A percentile compares a stretch with the other conserved stretches of the same genome.
phyloP scores from a whole-genome alignment of 192 early-diverging fungal genomes.

The Coemansia reversa region DNA sequence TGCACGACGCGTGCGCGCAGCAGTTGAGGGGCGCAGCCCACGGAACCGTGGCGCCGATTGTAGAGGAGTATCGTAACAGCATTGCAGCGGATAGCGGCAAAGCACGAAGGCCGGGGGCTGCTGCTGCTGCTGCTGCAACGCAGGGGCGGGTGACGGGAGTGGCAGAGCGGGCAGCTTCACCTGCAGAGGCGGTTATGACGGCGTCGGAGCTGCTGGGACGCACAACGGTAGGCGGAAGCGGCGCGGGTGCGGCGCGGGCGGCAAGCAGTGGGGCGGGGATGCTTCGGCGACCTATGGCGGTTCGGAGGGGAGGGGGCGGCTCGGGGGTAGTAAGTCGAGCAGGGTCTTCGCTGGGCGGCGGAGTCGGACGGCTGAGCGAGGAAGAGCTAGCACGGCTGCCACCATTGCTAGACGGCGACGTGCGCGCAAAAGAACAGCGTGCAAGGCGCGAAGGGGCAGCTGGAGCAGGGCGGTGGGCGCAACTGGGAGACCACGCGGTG shows the following conservation, averaged over 20 bases:
- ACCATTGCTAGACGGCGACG: constrained; percentile 67
- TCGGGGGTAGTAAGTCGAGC: constrained; percentile 22
- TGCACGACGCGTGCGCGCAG: constrained; percentile 63
- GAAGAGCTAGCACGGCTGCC: constrained; percentile 49
- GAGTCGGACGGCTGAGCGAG: constrained; percentile 41
- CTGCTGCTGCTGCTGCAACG: background rate
- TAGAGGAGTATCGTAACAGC: constrained; percentile 66
- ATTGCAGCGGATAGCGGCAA: constrained; percentile 17
- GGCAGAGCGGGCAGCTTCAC: constrained; percentile 32
- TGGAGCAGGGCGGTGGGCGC: constrained; percentile 57
- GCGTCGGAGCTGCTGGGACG: constrained; percentile 50
- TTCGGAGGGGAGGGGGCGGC: constrained; percentile 23
- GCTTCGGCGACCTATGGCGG: constrained; percentile 52
- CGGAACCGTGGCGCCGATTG: constrained; percentile 69
- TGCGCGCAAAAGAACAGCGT: constrained; percentile 66
- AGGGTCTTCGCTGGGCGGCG: constrained; percentile 24
- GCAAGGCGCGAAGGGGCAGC: constrained; percentile 67
- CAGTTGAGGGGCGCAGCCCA: constrained; percentile 78
- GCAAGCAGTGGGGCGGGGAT: constrained; percentile 24
- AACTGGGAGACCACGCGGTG: constrained; percentile 36
- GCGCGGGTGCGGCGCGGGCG: background rate
- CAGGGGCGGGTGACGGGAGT: background rate
- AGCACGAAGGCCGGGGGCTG: background rate
- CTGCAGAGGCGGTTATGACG: constrained; percentile 50
- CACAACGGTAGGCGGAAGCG: constrained; percentile 3